Evolutionary conservation across 805 yeast species (phyloP).

Genomic region (Candida saitoana): DNA sequence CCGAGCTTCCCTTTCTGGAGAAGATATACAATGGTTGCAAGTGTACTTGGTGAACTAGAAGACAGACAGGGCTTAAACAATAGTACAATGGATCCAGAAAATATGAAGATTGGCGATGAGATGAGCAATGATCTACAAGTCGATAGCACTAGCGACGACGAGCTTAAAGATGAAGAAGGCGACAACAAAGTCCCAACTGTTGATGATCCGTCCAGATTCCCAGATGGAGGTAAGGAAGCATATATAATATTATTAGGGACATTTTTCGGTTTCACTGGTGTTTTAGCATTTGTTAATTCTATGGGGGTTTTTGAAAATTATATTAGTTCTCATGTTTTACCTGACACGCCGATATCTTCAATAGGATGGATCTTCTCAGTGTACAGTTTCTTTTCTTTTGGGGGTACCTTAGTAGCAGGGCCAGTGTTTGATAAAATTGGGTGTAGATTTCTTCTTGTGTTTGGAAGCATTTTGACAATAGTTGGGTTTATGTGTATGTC

Average conservation of each 20-base stretch:
- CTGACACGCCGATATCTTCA: constrained; percentile 12
- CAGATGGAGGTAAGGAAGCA: constrained; percentile 24
- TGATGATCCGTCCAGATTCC: constrained; percentile 22
- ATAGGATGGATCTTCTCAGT: constrained; percentile 29
- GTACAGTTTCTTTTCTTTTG: constrained; percentile 23
- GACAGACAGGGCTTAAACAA: background rate
- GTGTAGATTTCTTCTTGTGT: constrained; percentile 15
- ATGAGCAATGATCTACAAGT: background rate
- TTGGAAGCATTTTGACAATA: constrained; percentile 16
- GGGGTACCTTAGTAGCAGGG: constrained; percentile 19
- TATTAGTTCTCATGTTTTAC: constrained; percentile 12
- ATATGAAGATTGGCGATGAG: background rate
- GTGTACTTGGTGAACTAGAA: too few relatives aligned
- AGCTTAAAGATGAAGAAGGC: background rate
- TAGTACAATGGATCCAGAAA: background rate
- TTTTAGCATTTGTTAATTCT: constrained; percentile 23
- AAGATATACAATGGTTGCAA: too few relatives aligned
- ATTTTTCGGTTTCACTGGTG: constrained; percentile 23
- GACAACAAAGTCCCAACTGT: constrained; percentile 5
- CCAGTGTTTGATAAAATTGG: constrained; percentile 27
- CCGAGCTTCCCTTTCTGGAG: too few relatives aligned
- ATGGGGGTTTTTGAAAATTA: constrained; percentile 23
- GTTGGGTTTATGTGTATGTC: constrained; percentile 21
- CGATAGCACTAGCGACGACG: background rate
- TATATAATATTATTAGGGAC: constrained; percentile 19